These are phyloP conservation scores for Eudorina sp. DNA, from an alignment of 139 green algal genomes.

Conservation along the genomic window DNA sequence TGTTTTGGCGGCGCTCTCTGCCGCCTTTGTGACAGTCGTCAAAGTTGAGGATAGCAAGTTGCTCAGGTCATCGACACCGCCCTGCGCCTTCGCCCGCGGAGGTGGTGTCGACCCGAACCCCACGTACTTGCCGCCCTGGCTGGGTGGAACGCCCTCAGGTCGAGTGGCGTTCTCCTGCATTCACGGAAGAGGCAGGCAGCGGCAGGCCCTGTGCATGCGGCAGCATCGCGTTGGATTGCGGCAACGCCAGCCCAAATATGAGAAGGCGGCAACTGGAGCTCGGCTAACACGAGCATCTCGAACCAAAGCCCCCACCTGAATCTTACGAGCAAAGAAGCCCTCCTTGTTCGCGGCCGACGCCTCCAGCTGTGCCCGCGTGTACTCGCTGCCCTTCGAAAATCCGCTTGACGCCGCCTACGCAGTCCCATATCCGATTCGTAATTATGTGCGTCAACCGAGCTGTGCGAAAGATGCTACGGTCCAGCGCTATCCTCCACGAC, in stretches of 20 bases:
- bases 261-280: too few relatives aligned
- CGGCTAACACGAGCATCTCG: too few relatives aligned
- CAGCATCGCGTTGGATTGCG: too few relatives aligned
- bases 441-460: too few relatives aligned
- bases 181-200: too few relatives aligned
- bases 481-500: too few relatives aligned
- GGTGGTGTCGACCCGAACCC: conserved; percentile 92
- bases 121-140: conserved; percentile 98
- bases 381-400: conserved; percentile 71
- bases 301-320: conserved; percentile 72
- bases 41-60: conserved; percentile 78
- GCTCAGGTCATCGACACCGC: conserved; percentile 69
- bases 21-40: conserved; percentile 50
- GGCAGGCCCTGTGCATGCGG: too few relatives aligned
- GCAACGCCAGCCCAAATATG: too few relatives aligned
- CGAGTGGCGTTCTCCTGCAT: conserved; percentile 88
- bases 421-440: too few relatives aligned
- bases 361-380: conserved; percentile 79
- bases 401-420: conserved; percentile 18
- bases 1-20: conserved; percentile 48
- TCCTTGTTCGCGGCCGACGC: conserved; percentile 89
- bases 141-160: conserved; percentile 88
- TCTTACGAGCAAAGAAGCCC: conserved; percentile 91
- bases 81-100: conserved; percentile 28
- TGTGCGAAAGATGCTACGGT: too few relatives aligned